phyloP scores from a whole-genome alignment of 768 basidiomycete genomes.

The Termitomyces titanicus region DNA sequence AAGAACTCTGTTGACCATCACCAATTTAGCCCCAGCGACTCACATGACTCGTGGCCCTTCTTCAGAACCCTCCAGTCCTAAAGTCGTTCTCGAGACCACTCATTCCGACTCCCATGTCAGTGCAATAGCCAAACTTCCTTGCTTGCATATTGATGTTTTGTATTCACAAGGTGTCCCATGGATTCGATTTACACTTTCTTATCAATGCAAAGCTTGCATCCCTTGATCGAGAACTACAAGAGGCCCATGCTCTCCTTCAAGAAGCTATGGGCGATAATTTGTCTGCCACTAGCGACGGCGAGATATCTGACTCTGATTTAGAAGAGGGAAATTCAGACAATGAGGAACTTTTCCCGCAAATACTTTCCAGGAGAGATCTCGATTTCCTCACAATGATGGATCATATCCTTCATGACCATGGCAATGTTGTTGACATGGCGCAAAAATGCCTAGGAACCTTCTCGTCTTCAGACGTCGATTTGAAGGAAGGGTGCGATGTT shows the following conservation, averaged over 20 bases:
- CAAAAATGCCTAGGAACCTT: background rate
- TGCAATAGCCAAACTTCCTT: background rate
- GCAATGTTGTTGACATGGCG: background rate
- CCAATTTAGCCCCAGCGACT: background rate
- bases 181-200: background rate
- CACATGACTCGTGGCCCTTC: background rate
- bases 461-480: background rate
- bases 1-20: background rate
- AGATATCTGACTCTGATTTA: background rate
- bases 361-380: background rate
- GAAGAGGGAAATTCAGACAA: no score
- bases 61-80: background rate
- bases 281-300: background rate
- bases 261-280: background rate
- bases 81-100: background rate
- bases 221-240: background rate
- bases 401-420: background rate
- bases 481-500: background rate
- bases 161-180: background rate
- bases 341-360: background rate
- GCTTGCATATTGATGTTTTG: background rate
- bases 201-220: background rate
- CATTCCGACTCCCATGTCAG: background rate
- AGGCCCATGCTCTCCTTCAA: background rate
- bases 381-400: background rate